Conservation (phyloP, 441 rosid genomes). For the Jatropha podagrica region DNA sequence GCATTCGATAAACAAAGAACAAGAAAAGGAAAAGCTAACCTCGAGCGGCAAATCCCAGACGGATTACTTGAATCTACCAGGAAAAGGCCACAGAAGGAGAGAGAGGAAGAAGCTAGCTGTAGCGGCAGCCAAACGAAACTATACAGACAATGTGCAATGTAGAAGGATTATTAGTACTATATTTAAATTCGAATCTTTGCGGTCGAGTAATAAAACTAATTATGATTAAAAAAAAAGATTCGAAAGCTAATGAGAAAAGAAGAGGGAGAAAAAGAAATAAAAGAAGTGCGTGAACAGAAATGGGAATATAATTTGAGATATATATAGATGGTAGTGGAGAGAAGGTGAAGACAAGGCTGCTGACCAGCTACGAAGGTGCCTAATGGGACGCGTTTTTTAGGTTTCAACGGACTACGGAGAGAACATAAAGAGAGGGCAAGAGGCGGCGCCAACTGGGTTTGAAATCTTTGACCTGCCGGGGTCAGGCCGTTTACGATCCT, state of each 20-base stretch:
- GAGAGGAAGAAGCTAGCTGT: background rate
- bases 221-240: background rate
- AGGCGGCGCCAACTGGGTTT: slow-evolving; percentile 13
- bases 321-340: background rate
- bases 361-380: background rate
- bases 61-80: slow-evolving; percentile 1
- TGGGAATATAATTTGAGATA: background rate
- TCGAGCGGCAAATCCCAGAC: background rate
- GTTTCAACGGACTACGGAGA: background rate
- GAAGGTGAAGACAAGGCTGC: background rate
- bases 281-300: slow-evolving; percentile 13
- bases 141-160: background rate
- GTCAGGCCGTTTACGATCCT: background rate
- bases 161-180: background rate
- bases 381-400: slow-evolving; percentile 3
- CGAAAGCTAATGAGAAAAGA: background rate
- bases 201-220: background rate
- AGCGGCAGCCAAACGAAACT: background rate
- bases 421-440: background rate
- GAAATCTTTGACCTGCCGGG: background rate
- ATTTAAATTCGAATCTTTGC: background rate
- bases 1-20: background rate
- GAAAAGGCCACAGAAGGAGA: background rate
- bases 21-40: background rate
- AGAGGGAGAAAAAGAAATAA: background rate